These are phyloP conservation scores for Chaetomium tenue DNA, from an alignment of 495 filamentous ascomycete species.

Conservation along the genomic window DNA sequence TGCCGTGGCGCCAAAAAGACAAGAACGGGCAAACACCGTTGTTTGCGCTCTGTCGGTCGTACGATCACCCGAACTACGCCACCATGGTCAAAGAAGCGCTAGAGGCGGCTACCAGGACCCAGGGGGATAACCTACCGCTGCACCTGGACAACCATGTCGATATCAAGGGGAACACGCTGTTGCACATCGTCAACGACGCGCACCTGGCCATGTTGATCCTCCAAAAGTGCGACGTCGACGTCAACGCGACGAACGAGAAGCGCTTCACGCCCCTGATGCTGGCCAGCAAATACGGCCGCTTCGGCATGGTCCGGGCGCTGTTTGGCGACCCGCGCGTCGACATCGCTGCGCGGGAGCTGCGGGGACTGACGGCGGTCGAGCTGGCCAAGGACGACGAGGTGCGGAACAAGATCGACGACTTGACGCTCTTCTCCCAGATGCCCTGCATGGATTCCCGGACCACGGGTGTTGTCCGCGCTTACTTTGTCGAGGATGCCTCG, in stretches of 20 bases:
- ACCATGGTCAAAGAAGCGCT: slow-evolving; percentile 81
- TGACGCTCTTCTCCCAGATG: slow-evolving; percentile 75
- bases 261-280: slow-evolving; percentile 96
- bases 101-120: slow-evolving; percentile 66
- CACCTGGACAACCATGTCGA: slow-evolving; percentile 94
- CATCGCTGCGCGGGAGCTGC: slow-evolving; percentile 73
- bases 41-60: slow-evolving; percentile 90
- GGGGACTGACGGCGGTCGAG: slow-evolving; percentile 93
- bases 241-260: slow-evolving; percentile 95
- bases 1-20: slow-evolving; percentile 89
- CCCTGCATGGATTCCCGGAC: slow-evolving; percentile 73
- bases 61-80: slow-evolving; percentile 85
- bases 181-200: slow-evolving; percentile 90
- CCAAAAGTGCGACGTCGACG: slow-evolving; percentile 81
- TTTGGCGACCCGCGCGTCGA: slow-evolving; percentile 89
- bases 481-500: slow-evolving; percentile 95
- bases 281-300: slow-evolving; percentile 96
- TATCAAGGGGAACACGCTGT: slow-evolving; percentile 83
- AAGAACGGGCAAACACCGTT: slow-evolving; percentile 96
- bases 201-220: slow-evolving; percentile 72
- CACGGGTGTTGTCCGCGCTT: slow-evolving; percentile 92
- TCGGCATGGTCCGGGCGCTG: slow-evolving; percentile 85
- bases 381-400: slow-evolving; percentile 98
- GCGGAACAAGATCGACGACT: slow-evolving; percentile 90
- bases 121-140: slow-evolving; percentile 73